These are phyloP conservation scores for Xylariomycetidae sp. DNA, from an alignment of 2,329 filamentous ascomycete species.

Conservation along the genomic window DNA sequence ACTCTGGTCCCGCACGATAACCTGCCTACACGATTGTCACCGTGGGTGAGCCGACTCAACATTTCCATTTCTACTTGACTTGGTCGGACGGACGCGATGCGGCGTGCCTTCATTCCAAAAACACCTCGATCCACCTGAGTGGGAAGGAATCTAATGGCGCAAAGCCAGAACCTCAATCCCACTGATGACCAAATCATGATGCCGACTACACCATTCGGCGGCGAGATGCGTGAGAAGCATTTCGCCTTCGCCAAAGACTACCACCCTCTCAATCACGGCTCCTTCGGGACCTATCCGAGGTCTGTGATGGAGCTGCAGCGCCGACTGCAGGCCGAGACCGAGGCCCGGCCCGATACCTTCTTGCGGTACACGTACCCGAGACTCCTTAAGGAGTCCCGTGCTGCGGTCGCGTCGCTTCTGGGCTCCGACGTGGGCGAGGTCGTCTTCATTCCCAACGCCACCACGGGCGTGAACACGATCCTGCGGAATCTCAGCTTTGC, in stretches of 20 bases:
- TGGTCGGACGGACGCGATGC: too few relatives aligned
- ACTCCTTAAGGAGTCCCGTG: slow-evolving; percentile 50
- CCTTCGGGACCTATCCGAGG: slow-evolving; percentile 60
- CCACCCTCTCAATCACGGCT: neutral
- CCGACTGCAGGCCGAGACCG: slow-evolving; percentile 50
- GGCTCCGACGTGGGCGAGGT: slow-evolving; percentile 51
- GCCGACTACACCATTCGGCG: neutral
- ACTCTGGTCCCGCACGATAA: too few relatives aligned
- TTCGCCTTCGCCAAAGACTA: neutral
- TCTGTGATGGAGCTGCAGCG: slow-evolving; percentile 46
- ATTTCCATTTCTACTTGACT: too few relatives aligned
- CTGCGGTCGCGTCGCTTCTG: slow-evolving; percentile 50
- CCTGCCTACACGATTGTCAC: too few relatives aligned
- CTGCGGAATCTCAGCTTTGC: slow-evolving; percentile 57
- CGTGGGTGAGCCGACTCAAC: too few relatives aligned
- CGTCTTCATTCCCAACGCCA: slow-evolving; percentile 67
- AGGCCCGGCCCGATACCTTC: slow-evolving; percentile 59
- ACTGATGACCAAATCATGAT: too few relatives aligned
- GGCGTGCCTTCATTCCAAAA: too few relatives aligned
- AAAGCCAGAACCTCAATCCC: too few relatives aligned
- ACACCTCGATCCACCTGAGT: too few relatives aligned
- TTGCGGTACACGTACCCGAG: slow-evolving; percentile 52
- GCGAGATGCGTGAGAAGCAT: neutral
- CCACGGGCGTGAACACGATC: slow-evolving; percentile 61
- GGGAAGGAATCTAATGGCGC: too few relatives aligned